Base-by-base conservation (phyloP, 768 basidiomycete genomes). In the Boletus speciosus region DNA sequence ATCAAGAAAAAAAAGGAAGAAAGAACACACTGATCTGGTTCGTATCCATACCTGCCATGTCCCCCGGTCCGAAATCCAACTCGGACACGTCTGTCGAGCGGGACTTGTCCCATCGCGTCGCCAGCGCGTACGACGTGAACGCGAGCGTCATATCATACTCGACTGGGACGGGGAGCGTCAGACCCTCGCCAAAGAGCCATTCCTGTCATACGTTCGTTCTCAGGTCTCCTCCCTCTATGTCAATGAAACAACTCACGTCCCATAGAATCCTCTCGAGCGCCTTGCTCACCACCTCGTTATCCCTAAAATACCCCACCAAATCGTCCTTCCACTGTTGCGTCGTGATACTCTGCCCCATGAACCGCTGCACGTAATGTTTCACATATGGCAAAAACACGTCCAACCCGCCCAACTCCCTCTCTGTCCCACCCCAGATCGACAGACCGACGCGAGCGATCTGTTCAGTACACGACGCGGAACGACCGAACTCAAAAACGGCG, bases 361-460 rank as follows among this genome's bases (percentile, higher is more conserved):
- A 96, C 0, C 86, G 90, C 49, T 78, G 75, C 41, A 90, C 88
- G 65, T 96, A 96, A 66, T 91, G 82, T 58, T 79, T 82, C 48
- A 90, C 81, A 64, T 95, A 95, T 1, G 91, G 91, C 19, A 93
- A 71, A 75, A 96, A 93, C 15, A 82, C 80, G 43, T 94, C 84
- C 50, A 61, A 29, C 38, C 60, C 59, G 12, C 60, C 60, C 29
- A 61, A 31, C n/a, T 35, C 36, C 11, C 60, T 37, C 47, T 61
- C 60, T 61, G n/a, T 9, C 4, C 38, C 34, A 6, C 34, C 3
- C 9, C 15, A 37, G 2, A 27, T 23, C 21, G 8, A 34, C 27
- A 10, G 27, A 43, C 42, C 1, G 29, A 32, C 10, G 31, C 31
- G 31, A 32, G 10, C 4, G 36, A 29, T 38, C 10, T 15, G 37